These are phyloP conservation scores for Lachnellula suecica DNA, from an alignment of 2,329 filamentous ascomycete species.

Conservation along the genomic window DNA sequence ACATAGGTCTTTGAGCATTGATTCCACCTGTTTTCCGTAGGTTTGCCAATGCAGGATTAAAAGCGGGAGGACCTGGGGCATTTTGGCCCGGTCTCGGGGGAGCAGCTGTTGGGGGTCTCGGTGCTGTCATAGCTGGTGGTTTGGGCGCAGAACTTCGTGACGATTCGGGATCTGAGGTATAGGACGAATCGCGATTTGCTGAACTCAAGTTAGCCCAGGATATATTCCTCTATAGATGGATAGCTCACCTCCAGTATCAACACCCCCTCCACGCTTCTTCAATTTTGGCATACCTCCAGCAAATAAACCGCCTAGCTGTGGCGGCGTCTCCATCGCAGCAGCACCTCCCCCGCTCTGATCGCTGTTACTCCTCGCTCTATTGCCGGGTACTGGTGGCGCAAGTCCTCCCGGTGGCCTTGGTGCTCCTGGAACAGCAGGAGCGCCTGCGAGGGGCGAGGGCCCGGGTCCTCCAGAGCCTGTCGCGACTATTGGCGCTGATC, in stretches of 20 bases:
- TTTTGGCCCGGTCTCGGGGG: conserved; percentile 53
- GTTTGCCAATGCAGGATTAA: conserved; percentile 55
- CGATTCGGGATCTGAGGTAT: conserved; percentile 78
- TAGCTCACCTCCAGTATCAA: conserved; percentile 66
- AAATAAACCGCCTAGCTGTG: conserved; percentile 85
- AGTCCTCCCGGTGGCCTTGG: conserved; percentile 60
- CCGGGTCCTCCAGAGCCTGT: conserved; percentile 54
- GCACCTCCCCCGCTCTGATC: conserved; percentile 56
- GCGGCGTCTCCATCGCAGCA: conserved; percentile 57
- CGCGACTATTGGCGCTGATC: conserved; percentile 74
- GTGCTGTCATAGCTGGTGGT: conserved; percentile 52
- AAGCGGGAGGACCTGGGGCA: conserved; percentile 46
- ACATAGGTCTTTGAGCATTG: conserved; percentile 54
- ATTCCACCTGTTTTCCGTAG: conserved; percentile 56
- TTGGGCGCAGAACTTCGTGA: conserved; percentile 57
- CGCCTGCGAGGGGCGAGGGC: conserved; percentile 66
- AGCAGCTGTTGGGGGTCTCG: conserved; percentile 57
- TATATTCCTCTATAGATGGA: not conserved
- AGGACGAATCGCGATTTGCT: conserved; percentile 70
- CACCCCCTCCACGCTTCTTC: conserved; percentile 78
- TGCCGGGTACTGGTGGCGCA: conserved; percentile 68
- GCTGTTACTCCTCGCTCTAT: conserved; percentile 80
- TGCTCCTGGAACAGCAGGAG: conserved; percentile 75
- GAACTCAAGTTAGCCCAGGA: conserved; percentile 21
- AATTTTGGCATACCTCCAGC: conserved; percentile 95